Percentiles rank a stretch among this genome's conserved stretches.
Conservation (phyloP, 1,139 yeast species). For the Protomyces gravidus region DNA sequence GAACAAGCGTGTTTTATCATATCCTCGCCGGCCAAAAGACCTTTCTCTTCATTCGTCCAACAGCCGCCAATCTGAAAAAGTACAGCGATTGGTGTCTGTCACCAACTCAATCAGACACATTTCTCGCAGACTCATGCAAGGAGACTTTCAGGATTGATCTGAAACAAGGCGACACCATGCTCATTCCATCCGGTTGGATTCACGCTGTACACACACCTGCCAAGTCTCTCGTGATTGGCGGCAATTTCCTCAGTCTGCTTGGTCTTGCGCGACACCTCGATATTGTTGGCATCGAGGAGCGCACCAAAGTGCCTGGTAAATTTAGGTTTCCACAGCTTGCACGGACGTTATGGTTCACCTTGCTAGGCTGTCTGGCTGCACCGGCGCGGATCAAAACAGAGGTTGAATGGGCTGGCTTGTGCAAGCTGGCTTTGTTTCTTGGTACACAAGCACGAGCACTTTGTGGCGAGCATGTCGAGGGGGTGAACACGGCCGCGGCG, state of each 20-base stretch:
- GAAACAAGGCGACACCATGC: slow-evolving; percentile 64
- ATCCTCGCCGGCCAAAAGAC: slow-evolving; percentile 67
- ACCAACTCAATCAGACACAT: slow-evolving; percentile 57
- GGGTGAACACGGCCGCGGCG: background rate
- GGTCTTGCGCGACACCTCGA: slow-evolving; percentile 61
- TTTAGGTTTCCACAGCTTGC: slow-evolving; percentile 76
- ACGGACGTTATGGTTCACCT: slow-evolving; percentile 62
- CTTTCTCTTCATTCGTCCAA: slow-evolving; percentile 76
- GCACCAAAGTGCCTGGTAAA: slow-evolving; percentile 67
- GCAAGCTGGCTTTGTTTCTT: background rate
- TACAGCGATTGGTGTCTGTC: slow-evolving; percentile 72
- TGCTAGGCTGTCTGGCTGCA: slow-evolving; percentile 23
- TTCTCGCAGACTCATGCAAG: slow-evolving; percentile 57
- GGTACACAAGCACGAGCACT: background rate
- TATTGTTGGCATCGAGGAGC: slow-evolving; percentile 58
- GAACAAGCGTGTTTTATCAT: slow-evolving; percentile 86
- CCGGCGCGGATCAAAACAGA: background rate
- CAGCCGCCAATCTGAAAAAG: slow-evolving; percentile 53
- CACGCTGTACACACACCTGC: slow-evolving; percentile 82
- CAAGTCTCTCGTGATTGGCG: slow-evolving; percentile 81
- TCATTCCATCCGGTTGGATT: slow-evolving; percentile 91
- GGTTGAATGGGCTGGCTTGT: slow-evolving; percentile 1
- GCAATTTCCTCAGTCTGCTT: slow-evolving; percentile 68
- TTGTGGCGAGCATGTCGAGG: background rate
- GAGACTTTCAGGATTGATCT: slow-evolving; percentile 60